phyloP scores from a whole-genome alignment of 2,329 filamentous ascomycete genomes.

The Apiospora malaysiana region DNA sequence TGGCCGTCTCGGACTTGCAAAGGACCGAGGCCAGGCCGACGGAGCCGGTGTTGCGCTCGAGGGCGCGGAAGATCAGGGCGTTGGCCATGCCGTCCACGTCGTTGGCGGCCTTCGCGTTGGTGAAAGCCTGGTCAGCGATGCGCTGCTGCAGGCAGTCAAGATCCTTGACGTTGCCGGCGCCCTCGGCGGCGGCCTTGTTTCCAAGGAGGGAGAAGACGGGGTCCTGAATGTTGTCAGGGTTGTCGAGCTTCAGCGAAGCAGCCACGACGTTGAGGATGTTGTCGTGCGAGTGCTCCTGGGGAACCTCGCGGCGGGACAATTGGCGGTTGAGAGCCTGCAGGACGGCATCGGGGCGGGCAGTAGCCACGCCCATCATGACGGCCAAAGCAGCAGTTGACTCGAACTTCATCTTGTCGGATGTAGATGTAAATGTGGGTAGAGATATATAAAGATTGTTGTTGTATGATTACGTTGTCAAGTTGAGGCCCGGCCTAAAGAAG shows the following conservation, averaged over 20 bases:
- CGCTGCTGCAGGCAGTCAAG: constrained; percentile 53
- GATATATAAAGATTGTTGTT: constrained; percentile 12
- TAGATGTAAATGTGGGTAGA: constrained; percentile 22
- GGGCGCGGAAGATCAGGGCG: constrained; percentile 59
- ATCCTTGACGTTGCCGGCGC: constrained; percentile 46
- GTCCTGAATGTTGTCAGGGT: constrained; percentile 39
- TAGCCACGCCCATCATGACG: constrained; percentile 38
- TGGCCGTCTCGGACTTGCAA: constrained; percentile 59
- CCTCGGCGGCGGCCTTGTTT: constrained; percentile 52
- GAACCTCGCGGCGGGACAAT: constrained; percentile 37
- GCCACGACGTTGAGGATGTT: constrained; percentile 37
- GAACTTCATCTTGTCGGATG: constrained; percentile 40
- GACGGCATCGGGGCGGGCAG: constrained; percentile 40
- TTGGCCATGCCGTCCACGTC: constrained; percentile 60
- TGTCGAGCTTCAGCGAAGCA: constrained; percentile 38
- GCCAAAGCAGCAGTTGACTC: constrained; percentile 37
- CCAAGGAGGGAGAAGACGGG: constrained; percentile 47
- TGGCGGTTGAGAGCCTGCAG: not conserved
- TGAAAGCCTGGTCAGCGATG: constrained; percentile 64
- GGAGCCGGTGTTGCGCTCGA: constrained; percentile 65
- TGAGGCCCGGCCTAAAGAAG: constrained; percentile 37
- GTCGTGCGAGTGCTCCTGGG: constrained; percentile 43
- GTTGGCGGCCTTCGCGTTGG: constrained; percentile 59
- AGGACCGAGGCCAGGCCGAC: constrained; percentile 63
- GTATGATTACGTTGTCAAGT: constrained; percentile 25